Evolutionary conservation across 2,329 filamentous ascomycete genomes (phyloP), one percentile per base, ranked within the genome.

Genomic region (Botrytis sinoallii): DNA sequence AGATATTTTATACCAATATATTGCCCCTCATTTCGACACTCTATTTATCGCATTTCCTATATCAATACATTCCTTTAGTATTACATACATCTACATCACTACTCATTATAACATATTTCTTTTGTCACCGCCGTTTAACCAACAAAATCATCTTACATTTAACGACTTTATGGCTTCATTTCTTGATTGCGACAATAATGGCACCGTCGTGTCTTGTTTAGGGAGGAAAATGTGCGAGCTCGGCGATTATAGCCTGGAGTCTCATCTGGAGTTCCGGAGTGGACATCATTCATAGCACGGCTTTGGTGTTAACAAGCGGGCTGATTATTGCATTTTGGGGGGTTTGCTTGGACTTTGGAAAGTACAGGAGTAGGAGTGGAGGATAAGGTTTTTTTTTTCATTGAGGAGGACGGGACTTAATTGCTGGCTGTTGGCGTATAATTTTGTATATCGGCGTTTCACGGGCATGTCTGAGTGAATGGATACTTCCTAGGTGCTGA

Each of bases 121-220:
- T 72, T 60, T 63, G 25, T 69, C 18, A 67, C 18, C 70, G 52
- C 59, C 18, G 25, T 60, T 67, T 29, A 44, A 16, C 63, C 48
- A 42, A 69, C 61, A 29, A 57, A 57, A 18, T 61, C 59, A 29
- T 38, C 42, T 73, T 64, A 75, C 64, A 67, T 75, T 75, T 80
- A 75, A 78, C 74, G 79, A 79, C 68, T 79, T 75, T 70, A 77
- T 70, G 75, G 70, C 66, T 79, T 80, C 73, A 69, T 66, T 79
- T 78, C 75, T 78, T 77, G 75, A 77, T 75, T 70, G 75, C 70
- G 77, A 78, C 77, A 77, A 77, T 63, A 72, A 74, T 67, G 72
- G 9, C 44, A 75, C 67, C 18, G 61, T 52, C 61, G 42, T 69
- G 48, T 66, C 67, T 71, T 71, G 29, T 71, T 74, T 74, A 71